Evolutionary conservation across 805 yeast species (phyloP), one percentile per base, ranked within the genome.

Genomic region (Komagataella pseudopastoris): DNA sequence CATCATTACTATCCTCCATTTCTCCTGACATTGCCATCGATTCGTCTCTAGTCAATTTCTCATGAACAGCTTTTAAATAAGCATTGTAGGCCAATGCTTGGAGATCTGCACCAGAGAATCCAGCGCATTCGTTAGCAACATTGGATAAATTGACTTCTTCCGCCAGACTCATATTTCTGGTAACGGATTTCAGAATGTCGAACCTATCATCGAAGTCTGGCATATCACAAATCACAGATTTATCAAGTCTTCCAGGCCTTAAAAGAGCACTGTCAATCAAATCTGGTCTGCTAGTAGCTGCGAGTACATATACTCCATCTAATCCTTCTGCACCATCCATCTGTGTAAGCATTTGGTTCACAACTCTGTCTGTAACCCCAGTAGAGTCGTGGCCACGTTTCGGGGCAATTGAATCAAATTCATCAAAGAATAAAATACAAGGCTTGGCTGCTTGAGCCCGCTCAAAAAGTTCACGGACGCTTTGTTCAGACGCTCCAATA

Each of bases 241-340:
- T 93, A 64, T 93, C 99, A 59, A 93, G 74, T 69, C 99, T 81
- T 5, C 99, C 99, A 0, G 99, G 99, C 65, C 99, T 81, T 53
- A 93, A 69, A 52, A 93, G 72, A 0, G 99, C 99, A 2, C 96
- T 84, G 64, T 93, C 99, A 56, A 93, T 90, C 58, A 93, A 74
- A 61, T 93, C 99, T 0, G 99, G 99, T 59, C 99, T 75, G 59
- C 93, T 83, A 0, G 98, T 93, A 1, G 98, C 99, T 0, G 98
- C 98, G 23, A 93, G 71, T 0, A 93, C 96, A 63, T 93, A 91
- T 2, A 93, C 98, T 3, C 98, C 97, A 59, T 90, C 97, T 24
- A 90, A 71, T 0, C 98, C 97, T 65, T 93, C 98, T 0, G 98
- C 98, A 69, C 99, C 99, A 66, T 93, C 99, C 96, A 93, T 90